Percentiles rank a stretch among this genome's conserved stretches.
These are phyloP conservation scores for Tuber indicum DNA, from an alignment of 495 filamentous ascomycete genomes.

Conservation along the genomic window DNA sequence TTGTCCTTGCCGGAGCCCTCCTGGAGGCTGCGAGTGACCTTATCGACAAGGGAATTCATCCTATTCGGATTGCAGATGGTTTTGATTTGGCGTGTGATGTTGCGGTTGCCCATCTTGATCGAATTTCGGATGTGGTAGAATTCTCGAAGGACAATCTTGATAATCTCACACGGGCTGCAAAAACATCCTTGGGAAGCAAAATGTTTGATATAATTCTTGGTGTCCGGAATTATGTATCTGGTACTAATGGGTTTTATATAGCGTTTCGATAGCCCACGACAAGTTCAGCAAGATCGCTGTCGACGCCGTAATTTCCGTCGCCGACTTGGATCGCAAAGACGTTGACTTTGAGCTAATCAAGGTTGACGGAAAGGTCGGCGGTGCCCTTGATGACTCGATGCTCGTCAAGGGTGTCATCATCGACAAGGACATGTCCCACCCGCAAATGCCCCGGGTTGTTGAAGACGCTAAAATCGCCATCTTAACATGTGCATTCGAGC, in stretches of 20 bases:
- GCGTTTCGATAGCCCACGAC: constrained; percentile 94
- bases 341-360: constrained; percentile 99
- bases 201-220: constrained; percentile 50
- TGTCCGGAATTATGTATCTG: neutral
- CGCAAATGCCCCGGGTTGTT: constrained; percentile 95
- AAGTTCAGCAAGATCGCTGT: constrained; percentile 97
- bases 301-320: constrained; percentile 92
- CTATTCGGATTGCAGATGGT: constrained; percentile 95
- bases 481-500: constrained; percentile 95
- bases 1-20: constrained; percentile 90
- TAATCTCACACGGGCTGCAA: constrained; percentile 87
- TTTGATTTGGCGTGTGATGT: constrained; percentile 97
- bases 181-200: constrained; percentile 95
- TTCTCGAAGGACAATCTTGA: constrained; percentile 69
- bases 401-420: constrained; percentile 96
- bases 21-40: constrained; percentile 96
- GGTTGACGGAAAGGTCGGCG: constrained; percentile 96
- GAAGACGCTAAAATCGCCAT: constrained; percentile 93
- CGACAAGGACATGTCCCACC: constrained; percentile 99
- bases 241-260: constrained; percentile 42
- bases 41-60: constrained; percentile 99
- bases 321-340: constrained; percentile 91
- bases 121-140: constrained; percentile 81
- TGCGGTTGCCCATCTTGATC: constrained; percentile 82
- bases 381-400: constrained; percentile 85